Conservation (phyloP, 2,329 filamentous ascomycete genomes). For the Botrytis deweyae region DNA sequence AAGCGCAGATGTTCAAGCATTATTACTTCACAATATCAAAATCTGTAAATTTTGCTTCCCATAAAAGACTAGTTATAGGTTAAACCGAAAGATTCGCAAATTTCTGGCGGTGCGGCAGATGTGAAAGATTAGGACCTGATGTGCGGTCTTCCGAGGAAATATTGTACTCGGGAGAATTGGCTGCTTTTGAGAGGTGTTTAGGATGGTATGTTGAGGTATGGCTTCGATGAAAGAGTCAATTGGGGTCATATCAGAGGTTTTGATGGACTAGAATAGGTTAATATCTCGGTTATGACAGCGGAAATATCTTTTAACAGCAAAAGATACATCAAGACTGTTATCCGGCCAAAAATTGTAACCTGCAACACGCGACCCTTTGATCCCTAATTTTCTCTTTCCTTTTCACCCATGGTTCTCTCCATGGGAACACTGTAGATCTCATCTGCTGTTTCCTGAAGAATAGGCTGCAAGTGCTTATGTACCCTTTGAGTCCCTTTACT, state of each 20-base stretch:
- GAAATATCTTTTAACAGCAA: neutral
- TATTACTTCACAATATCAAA: too few relatives aligned
- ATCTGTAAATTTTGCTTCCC: neutral
- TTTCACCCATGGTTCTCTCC: neutral
- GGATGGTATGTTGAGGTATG: neutral
- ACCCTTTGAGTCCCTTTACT: neutral
- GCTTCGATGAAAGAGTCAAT: rapidly evolving
- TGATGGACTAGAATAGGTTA: neutral
- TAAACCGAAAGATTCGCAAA: neutral
- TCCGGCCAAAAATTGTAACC: neutral
- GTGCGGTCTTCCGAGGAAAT: neutral
- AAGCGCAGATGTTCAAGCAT: too few relatives aligned
- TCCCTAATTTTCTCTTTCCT: too few relatives aligned
- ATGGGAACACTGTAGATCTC: too few relatives aligned
- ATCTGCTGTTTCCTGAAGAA: neutral
- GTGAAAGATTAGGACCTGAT: neutral
- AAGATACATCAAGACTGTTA: rapidly evolving
- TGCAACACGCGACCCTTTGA: neutral
- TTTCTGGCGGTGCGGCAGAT: neutral
- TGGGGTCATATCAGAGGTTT: neutral
- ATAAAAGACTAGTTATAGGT: rapidly evolving
- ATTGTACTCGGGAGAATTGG: rapidly evolving
- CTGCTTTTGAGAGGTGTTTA: neutral
- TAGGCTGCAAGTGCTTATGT: neutral
- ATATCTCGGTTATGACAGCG: neutral